Conservation (phyloP, 2,329 filamentous ascomycete genomes). For the Apiospora arundinis region DNA sequence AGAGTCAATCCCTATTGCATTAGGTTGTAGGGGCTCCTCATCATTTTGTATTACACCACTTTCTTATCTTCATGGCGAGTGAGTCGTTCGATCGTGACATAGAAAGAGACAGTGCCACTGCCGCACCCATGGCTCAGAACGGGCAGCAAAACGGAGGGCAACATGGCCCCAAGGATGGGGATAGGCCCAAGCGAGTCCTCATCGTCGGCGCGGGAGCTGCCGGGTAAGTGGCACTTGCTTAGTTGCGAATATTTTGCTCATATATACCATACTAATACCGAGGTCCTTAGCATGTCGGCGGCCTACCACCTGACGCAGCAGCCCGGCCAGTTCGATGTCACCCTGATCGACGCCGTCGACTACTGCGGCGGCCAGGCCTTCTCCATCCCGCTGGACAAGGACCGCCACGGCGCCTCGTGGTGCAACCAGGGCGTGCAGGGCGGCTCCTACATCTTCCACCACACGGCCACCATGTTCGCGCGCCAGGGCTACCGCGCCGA, state of each 20-base stretch:
- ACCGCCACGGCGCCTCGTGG: slow-evolving; percentile 65
- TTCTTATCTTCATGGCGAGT: slow-evolving; percentile 12
- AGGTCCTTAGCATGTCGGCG: slow-evolving; percentile 54
- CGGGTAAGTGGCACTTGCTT: slow-evolving; percentile 36
- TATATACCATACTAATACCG: background rate
- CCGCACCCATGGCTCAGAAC: slow-evolving; percentile 33
- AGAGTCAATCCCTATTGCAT: background rate
- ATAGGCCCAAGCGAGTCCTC: slow-evolving; percentile 42
- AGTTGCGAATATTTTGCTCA: background rate
- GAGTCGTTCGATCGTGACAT: slow-evolving; percentile 30
- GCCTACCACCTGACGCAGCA: slow-evolving; percentile 65
- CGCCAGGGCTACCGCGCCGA: slow-evolving; percentile 60
- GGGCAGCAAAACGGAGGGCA: slow-evolving; percentile 23
- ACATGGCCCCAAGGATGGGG: slow-evolving; percentile 23
- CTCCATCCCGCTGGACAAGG: slow-evolving; percentile 64
- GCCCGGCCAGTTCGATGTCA: slow-evolving; percentile 62
- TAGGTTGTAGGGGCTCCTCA: background rate
- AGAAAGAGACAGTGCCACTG: slow-evolving; percentile 26
- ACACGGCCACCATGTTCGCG: slow-evolving; percentile 65
- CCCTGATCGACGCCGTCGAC: slow-evolving; percentile 60
- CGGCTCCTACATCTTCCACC: slow-evolving; percentile 64
- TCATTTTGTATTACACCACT: background rate
- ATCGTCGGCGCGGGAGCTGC: slow-evolving; percentile 50
- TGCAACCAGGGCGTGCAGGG: slow-evolving; percentile 68
- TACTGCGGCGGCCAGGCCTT: slow-evolving; percentile 69